These are phyloP conservation scores for Aspergillus taichungensis DNA, from an alignment of 495 filamentous ascomycete species.

Conservation along the genomic window DNA sequence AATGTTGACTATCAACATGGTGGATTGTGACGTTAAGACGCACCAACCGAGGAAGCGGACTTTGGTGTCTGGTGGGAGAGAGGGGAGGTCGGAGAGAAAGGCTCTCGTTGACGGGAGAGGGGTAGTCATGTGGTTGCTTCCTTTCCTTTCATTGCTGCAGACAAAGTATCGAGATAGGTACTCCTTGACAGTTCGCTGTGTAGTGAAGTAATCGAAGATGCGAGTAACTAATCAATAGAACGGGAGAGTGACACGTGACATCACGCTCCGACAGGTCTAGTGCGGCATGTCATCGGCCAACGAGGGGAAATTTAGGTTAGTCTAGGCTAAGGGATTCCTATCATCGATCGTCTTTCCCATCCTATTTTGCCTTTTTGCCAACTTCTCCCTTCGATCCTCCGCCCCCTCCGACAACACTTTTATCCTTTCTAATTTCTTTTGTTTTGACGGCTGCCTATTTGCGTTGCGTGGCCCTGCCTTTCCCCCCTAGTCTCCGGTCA, in stretches of 20 bases:
- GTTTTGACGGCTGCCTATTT: no score
- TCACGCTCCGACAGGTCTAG: constrained; percentile 20
- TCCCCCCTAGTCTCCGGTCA: no score
- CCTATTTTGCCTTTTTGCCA: not conserved
- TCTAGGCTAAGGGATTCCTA: constrained; percentile 13
- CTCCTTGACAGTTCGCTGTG: not conserved
- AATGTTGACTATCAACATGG: not conserved
- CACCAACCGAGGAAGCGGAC: constrained; percentile 91
- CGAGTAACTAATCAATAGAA: no score
- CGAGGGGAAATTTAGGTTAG: constrained; percentile 20
- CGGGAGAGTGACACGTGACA: constrained; percentile 32
- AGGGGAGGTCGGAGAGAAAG: constrained; percentile 56
- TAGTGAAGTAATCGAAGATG: no score
- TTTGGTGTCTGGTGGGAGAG: constrained; percentile 53
- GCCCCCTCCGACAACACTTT: no score
- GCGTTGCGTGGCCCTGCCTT: no score
- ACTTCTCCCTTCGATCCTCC: not conserved
- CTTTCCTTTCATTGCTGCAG: constrained; percentile 11
- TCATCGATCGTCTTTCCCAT: constrained; percentile 1
- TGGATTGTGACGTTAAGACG: constrained; percentile 16
- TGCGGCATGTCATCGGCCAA: constrained; percentile 36
- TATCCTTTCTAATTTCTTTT: no score
- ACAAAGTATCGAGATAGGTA: not conserved
- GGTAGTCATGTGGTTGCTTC: constrained; percentile 35
- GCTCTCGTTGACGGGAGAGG: constrained; percentile 58